Base-by-base conservation (phyloP, 169 alveolate species). In the Sarcocystis neurona region DNA sequence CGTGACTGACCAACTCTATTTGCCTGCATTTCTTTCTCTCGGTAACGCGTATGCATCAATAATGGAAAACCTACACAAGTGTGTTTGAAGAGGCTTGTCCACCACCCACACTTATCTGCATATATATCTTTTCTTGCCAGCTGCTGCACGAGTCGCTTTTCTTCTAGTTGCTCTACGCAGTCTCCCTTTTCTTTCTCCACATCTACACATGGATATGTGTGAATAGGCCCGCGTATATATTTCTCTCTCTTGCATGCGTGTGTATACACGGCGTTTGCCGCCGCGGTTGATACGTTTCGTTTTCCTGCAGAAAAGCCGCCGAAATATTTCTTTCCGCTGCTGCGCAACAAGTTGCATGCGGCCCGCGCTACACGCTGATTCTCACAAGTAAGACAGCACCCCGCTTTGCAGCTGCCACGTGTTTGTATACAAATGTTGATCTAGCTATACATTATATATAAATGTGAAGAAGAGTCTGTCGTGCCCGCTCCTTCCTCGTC, bases 311-410 rank as follows among this genome's bases (percentile, higher is more conserved):
- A n/a, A n/a, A 37, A 1, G 79, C 89, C 15, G 79, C 27, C 32
- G 89, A 84, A 32, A 44, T 84, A 12, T 70, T 84, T n/a, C 63
- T 84, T 34, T 34, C 89, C 8, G 0, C 68, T 15, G 60, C 10
- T 20, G 89, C 80, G 47, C 12, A 23, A 23, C 89, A 84, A 63
- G 89, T 63, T 5, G 32, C 89, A 0, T 84, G 89, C 89, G 89
- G 89, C 39, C 79, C 78, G 23, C 60, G 32, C 41, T 84, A 53
- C 46, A 60, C 89, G 20, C 79, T 84, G 39, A 66, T 84, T 20
- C 74, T 84, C 48, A 41, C 74, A 32, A 79, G 89, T 84, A 50
- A 10, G 79, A n/a, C 23, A 56, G 63, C 30, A 2, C 15, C 68
- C 46, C n/a, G 44, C 10, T 34, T 78, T 43, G 5, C 34, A n/a